Base-by-base conservation (phyloP, 768 basidiomycete species). In the Amylocystis lapponica region DNA sequence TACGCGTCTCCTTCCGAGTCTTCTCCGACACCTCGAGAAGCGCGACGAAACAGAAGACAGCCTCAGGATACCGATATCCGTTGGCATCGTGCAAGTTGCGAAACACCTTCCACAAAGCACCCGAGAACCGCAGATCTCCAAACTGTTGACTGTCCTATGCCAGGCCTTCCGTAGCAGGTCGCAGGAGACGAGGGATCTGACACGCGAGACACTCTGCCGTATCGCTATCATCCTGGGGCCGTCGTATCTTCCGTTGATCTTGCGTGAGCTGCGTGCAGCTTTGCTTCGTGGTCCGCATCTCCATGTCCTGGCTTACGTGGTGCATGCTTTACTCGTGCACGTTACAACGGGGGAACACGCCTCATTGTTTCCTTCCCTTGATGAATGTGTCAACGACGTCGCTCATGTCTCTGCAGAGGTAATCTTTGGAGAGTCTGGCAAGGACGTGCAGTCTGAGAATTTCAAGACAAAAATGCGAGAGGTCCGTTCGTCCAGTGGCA, bases 381-480 rank as follows among this genome's bases (percentile, higher is more conserved):
- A 97, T 51, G 72, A 74, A 13, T 83, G 83, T 50, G 82, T 92
- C 16, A 76, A 77, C 34, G 86, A 91, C 51, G 71, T 93, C 7
- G 83, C 87, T 0, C 78, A 86, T 56, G 66, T 97, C 43, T 83
- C 86, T 13, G 81, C 83, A 0, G 92, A 90, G 57, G 95, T 97
- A 39, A 77, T 97, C 40, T 97, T 97, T 52, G 95, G 95, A 21
- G 82, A 93, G 59, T 93, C 94, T 1, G 88, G 86, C 12, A 88
- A 87, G 61, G 90, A 97, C 54, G 82, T 87, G 0, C 78, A 82
- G 45, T 72, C 83, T 3, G 91, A 93, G 53, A 94, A 84, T 20
- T 97, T 95, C 79, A 90, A 83, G 67, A 93, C 92, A 14, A 93
- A 88, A 63, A 87, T 92, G 80, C 77, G 86, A 17, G 95, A 99